These are phyloP conservation scores for Lenwebbia sp. DNA, from an alignment of 345 rosid species.

Conservation along the genomic window DNA sequence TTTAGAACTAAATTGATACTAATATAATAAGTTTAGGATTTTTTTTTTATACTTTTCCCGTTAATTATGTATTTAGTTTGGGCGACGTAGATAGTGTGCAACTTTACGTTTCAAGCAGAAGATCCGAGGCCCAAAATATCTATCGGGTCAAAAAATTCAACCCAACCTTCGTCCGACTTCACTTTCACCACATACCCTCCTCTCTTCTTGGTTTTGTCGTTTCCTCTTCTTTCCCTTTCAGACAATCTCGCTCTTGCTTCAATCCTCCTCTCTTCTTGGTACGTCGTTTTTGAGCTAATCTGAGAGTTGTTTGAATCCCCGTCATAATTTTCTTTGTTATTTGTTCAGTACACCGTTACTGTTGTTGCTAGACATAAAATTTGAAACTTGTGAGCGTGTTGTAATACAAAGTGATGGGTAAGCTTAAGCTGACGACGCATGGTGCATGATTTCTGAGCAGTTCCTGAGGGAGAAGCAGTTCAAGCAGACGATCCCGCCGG, in stretches of 20 bases:
- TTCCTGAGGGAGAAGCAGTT: slow-evolving; percentile 16
- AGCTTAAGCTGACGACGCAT: not conserved
- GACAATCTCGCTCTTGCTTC: not conserved
- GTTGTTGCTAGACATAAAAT: not conserved
- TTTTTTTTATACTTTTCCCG: too few relatives aligned
- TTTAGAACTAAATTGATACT: too few relatives aligned
- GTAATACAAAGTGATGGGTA: not conserved
- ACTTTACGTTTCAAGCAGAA: not conserved
- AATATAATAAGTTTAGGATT: too few relatives aligned
- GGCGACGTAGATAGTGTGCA: not conserved
- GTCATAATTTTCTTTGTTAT: not conserved
- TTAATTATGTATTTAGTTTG: not conserved
- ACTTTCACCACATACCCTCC: too few relatives aligned
- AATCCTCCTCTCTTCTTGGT: not conserved
- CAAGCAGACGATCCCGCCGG: slow-evolving; percentile 10
- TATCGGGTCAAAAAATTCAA: too few relatives aligned
- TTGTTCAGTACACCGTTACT: not conserved
- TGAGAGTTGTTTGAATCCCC: not conserved
- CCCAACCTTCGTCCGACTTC: too few relatives aligned
- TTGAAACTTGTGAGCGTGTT: not conserved
- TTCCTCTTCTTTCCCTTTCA: not conserved
- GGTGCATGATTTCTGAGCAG: not conserved
- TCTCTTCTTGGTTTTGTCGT: not conserved
- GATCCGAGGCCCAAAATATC: not conserved
- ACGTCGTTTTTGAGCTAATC: not conserved